Conservation (phyloP, 2,329 filamentous ascomycete genomes). For the Paraphoma chrysanthemicola region DNA sequence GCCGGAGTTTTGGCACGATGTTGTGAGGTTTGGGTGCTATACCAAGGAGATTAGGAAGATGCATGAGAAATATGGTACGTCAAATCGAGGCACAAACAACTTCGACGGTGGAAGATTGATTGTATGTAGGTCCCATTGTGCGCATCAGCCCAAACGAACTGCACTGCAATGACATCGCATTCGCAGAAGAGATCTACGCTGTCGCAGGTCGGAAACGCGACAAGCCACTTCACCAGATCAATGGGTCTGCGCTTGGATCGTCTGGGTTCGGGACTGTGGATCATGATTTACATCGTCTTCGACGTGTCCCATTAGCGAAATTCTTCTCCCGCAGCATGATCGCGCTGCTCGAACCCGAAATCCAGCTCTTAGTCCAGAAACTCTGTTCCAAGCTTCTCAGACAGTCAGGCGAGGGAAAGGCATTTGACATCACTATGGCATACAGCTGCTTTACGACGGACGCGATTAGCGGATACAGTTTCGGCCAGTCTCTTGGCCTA, state of each 20-base stretch:
- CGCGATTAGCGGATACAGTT: conserved; percentile 31
- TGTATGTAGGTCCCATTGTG: conserved; percentile 35
- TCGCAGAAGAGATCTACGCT: conserved; percentile 39
- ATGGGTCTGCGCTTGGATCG: conserved; percentile 31
- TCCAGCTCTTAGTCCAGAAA: conserved; percentile 25
- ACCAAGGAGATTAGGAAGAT: conserved; percentile 43
- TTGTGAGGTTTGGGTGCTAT: conserved; percentile 38
- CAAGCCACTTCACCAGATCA: conserved; percentile 35
- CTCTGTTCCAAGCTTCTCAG: conserved; percentile 33
- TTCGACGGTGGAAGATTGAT: not conserved
- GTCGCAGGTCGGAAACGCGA: conserved; percentile 31
- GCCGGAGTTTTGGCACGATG: conserved; percentile 49
- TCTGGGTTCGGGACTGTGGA: conserved; percentile 31
- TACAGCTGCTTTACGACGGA: conserved; percentile 36
- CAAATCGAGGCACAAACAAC: not conserved
- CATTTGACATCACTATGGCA: conserved; percentile 34
- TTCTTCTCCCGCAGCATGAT: conserved; percentile 47
- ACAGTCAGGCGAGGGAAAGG: conserved; percentile 19
- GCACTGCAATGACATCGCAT: conserved; percentile 38
- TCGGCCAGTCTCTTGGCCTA: conserved; percentile 30
- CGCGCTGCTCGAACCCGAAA: conserved; percentile 27
- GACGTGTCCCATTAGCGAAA: conserved; percentile 40
- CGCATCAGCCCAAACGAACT: conserved; percentile 44
- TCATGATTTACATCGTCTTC: conserved; percentile 41
- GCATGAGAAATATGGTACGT: conserved; percentile 46